A percentile compares a stretch with the other conserved stretches of the same genome.
These are phyloP conservation scores for Arbutus unedo DNA, from an alignment of 148 eudicot genomes.

Conservation along the genomic window DNA sequence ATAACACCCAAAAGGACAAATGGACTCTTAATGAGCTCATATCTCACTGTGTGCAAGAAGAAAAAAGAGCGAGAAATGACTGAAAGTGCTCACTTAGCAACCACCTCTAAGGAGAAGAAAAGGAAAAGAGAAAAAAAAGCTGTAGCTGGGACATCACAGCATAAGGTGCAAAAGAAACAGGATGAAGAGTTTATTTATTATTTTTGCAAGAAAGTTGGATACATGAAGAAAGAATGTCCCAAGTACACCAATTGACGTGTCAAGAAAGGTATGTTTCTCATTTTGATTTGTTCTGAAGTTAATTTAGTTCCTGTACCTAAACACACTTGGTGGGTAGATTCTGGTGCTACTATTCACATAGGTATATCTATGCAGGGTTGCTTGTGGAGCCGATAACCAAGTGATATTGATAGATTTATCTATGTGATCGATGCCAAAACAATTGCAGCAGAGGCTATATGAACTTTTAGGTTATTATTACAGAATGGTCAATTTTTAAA, in stretches of 20 bases:
- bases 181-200: neutral
- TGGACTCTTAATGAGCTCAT: constrained; percentile 4
- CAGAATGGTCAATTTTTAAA: neutral
- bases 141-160: neutral
- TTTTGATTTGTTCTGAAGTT: too few relatives aligned
- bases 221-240: neutral
- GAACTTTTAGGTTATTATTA: neutral
- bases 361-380: neutral
- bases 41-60: neutral
- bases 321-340: too few relatives aligned
- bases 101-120: neutral
- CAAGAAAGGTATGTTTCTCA: neutral
- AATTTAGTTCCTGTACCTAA: too few relatives aligned
- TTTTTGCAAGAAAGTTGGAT: neutral
- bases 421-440: too few relatives aligned
- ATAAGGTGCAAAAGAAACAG: neutral
- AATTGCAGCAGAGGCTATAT: too few relatives aligned
- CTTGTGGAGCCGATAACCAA: neutral
- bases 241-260: neutral
- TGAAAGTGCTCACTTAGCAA: neutral
- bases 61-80: neutral
- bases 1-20: neutral
- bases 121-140: neutral
- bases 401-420: too few relatives aligned
- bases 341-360: too few relatives aligned